Percentiles rank a stretch among this genome's conserved stretches.
These are phyloP conservation scores for Populus hybrid DNA, from an alignment of 441 rosid genomes.

Conservation along the genomic window DNA sequence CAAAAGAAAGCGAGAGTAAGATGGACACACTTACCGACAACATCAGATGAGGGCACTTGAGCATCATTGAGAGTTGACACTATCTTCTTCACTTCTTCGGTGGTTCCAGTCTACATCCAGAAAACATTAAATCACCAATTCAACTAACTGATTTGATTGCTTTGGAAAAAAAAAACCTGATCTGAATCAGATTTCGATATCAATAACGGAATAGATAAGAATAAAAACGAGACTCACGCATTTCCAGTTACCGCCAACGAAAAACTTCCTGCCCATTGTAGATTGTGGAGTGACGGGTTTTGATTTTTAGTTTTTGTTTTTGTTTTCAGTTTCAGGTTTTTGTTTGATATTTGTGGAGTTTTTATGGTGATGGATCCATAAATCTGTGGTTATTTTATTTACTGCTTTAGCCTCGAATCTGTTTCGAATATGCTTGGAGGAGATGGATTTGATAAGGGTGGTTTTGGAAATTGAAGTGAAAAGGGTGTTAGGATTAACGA, in stretches of 20 bases:
- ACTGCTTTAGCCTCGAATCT: slow-evolving; percentile 11
- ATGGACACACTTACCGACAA: slow-evolving; percentile 42
- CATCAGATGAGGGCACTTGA: slow-evolving; percentile 57
- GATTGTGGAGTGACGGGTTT: background rate
- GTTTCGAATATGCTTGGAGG: background rate
- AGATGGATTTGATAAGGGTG: slow-evolving; percentile 3
- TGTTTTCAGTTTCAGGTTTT: background rate
- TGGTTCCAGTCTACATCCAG: slow-evolving; percentile 53
- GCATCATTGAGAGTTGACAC: slow-evolving; percentile 49
- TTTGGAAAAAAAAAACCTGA: background rate
- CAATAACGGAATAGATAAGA: background rate
- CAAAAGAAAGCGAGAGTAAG: background rate
- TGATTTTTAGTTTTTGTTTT: background rate
- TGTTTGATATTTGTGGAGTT: background rate
- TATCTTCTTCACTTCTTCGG: slow-evolving; percentile 70
- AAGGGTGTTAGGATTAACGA: background rate
- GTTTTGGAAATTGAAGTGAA: slow-evolving; percentile 1
- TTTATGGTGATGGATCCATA: background rate
- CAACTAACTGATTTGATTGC: background rate
- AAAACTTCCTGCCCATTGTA: slow-evolving; percentile 54
- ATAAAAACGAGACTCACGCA: slow-evolving; percentile 38
- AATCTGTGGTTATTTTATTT: background rate
- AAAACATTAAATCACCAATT: background rate
- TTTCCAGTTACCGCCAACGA: slow-evolving; percentile 86
- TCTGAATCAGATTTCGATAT: background rate